Conservation (phyloP, 2,329 filamentous ascomycete genomes). For the Penicillium frequentans region DNA sequence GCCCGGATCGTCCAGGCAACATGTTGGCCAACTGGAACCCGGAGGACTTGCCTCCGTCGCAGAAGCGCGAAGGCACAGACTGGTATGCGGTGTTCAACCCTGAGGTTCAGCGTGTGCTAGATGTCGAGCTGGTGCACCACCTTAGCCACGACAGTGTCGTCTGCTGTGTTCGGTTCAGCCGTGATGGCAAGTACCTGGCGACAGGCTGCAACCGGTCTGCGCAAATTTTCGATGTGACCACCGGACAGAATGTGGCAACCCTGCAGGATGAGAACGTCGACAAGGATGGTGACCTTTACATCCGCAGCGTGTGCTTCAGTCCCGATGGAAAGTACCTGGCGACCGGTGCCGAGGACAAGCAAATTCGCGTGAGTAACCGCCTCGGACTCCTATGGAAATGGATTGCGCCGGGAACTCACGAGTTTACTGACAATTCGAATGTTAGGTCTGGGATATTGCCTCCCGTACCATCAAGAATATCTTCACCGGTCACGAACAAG, state of each 20-base stretch:
- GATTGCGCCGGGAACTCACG: not conserved
- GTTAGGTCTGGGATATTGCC: conserved; percentile 92
- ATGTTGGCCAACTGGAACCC: conserved; percentile 83
- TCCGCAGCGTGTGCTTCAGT: conserved; percentile 97
- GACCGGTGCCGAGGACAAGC: conserved; percentile 95
- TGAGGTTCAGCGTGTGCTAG: conserved; percentile 79
- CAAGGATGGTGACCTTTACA: conserved; percentile 89
- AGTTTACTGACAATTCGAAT: not conserved
- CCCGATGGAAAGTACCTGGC: conserved; percentile 92
- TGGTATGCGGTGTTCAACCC: conserved; percentile 99
- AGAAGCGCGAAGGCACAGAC: conserved; percentile 85
- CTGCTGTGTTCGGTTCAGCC: conserved; percentile 95
- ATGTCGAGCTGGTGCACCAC: conserved; percentile 92
- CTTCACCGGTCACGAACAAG: conserved; percentile 96
- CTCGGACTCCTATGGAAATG: not conserved
- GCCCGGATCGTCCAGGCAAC: conserved; percentile 58
- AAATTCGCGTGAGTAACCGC: conserved; percentile 72
- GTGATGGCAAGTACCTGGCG: conserved; percentile 91
- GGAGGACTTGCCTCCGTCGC: conserved; percentile 77
- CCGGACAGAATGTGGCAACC: conserved; percentile 82
- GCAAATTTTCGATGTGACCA: conserved; percentile 95
- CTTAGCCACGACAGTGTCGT: conserved; percentile 93
- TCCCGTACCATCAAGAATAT: conserved; percentile 82
- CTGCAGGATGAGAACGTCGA: conserved; percentile 87
- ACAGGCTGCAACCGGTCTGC: conserved; percentile 98